Percentiles rank a stretch among this genome's conserved stretches.
phyloP scores from a whole-genome alignment of 2,329 filamentous ascomycete species.

The Mollisiaceae sp. region DNA sequence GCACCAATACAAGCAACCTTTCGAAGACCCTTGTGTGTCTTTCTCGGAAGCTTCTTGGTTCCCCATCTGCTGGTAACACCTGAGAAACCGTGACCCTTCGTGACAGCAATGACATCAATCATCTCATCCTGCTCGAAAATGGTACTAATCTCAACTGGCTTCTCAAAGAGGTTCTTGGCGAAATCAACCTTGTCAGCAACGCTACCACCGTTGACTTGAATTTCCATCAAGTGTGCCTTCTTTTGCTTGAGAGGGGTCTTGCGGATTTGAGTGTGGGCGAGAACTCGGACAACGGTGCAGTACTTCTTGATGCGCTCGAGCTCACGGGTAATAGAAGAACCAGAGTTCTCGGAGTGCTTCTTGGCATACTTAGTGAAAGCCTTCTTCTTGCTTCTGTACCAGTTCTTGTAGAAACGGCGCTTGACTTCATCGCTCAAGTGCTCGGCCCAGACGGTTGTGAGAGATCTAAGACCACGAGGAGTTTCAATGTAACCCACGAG shows the following conservation, averaged over 20 bases:
- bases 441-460: slow-evolving; percentile 99
- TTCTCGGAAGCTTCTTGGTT: slow-evolving; percentile 99
- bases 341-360: slow-evolving; percentile 96
- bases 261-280: slow-evolving; percentile 99
- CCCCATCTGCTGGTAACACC: slow-evolving; percentile 99
- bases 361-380: slow-evolving; percentile 99
- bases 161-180: slow-evolving; percentile 96
- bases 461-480: slow-evolving; percentile 97
- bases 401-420: slow-evolving; percentile 99
- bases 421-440: slow-evolving; percentile 98
- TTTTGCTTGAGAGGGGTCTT: slow-evolving; percentile 99
- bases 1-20: slow-evolving; percentile 99
- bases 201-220: slow-evolving; percentile 98
- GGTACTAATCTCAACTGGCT: slow-evolving; percentile 89
- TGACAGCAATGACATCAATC: slow-evolving; percentile 98
- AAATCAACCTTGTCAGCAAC: slow-evolving; percentile 97
- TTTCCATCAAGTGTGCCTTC: slow-evolving; percentile 99
- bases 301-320: slow-evolving; percentile 99
- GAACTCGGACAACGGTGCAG: slow-evolving; percentile 98
- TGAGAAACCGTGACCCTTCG: slow-evolving; percentile 98
- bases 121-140: slow-evolving; percentile 99
- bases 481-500: slow-evolving; percentile 99
- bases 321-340: slow-evolving; percentile 91
- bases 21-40: slow-evolving; percentile 99
- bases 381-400: slow-evolving; percentile 99